Conservation (phyloP, 75 land plant genomes). For the Pseudotsuga menziesii region DNA sequence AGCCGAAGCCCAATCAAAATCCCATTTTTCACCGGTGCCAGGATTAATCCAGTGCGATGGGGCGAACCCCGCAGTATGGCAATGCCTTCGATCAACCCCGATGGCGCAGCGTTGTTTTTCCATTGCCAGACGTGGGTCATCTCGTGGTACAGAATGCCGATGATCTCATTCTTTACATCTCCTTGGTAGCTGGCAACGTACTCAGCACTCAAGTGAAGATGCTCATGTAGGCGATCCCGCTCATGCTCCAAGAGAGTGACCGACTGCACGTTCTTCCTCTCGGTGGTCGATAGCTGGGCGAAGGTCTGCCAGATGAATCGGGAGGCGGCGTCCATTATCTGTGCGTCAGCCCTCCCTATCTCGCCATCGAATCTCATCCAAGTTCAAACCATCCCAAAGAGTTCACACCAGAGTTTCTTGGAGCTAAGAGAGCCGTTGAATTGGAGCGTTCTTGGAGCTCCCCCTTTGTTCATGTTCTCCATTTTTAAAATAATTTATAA, state of each 20-base stretch:
- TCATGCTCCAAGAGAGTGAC: constrained; percentile 24
- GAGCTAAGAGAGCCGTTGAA: too few species aligned
- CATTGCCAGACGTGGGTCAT: constrained; percentile 18
- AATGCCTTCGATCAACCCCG: too few species aligned
- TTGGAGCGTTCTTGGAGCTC: too few species aligned
- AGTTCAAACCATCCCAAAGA: too few species aligned
- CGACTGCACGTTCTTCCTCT: constrained; percentile 18
- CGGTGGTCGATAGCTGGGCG: constrained; percentile 12
- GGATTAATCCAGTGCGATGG: constrained; percentile 49
- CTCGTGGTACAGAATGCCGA: constrained; percentile 61
- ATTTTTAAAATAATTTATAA: too few species aligned
- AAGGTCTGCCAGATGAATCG: constrained; percentile 30
- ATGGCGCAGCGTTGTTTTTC: background rate
- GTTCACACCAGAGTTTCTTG: too few species aligned
- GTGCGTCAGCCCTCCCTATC: constrained; percentile 21
- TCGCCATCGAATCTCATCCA: constrained; percentile 18
- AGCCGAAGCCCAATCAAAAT: too few species aligned
- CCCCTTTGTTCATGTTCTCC: too few species aligned
- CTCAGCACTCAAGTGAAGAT: constrained; percentile 28
- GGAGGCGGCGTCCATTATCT: constrained; percentile 11
- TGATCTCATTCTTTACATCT: constrained; percentile 35
- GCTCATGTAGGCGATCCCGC: constrained; percentile 29
- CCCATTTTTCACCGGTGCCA: constrained; percentile 59
- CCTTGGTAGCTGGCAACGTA: constrained; percentile 35
- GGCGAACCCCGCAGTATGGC: constrained; percentile 30